phyloP scores from a whole-genome alignment of 495 filamentous ascomycete genomes.

The Talaromyces adpressus region DNA sequence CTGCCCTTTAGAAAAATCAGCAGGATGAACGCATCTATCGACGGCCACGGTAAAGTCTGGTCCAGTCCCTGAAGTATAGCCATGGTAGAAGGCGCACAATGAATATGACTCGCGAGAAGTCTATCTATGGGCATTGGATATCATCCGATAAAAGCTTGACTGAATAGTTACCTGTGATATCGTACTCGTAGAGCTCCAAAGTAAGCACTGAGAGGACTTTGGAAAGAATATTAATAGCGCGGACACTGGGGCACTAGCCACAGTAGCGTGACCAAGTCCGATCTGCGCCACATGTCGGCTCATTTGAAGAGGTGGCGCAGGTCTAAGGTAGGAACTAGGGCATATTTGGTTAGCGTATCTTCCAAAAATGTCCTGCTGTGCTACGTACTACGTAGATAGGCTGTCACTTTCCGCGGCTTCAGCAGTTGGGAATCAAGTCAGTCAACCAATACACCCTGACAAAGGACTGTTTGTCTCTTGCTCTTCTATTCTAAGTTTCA shows the following conservation, averaged over 20 bases:
- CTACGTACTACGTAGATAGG: background rate
- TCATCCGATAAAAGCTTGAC: background rate
- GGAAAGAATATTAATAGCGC: background rate
- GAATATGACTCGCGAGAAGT: background rate
- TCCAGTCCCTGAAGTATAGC: background rate
- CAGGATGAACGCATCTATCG: background rate
- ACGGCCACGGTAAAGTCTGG: background rate
- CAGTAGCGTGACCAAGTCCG: background rate
- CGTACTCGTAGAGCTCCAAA: background rate
- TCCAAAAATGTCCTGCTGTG: background rate
- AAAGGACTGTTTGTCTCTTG: background rate
- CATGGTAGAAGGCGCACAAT: background rate
- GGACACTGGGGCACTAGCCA: background rate
- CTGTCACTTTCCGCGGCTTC: conserved; percentile 2
- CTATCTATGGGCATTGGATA: background rate
- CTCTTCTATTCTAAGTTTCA: background rate
- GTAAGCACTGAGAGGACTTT: too few relatives aligned
- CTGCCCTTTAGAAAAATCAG: background rate
- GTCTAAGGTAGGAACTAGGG: background rate
- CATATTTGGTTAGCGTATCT: background rate
- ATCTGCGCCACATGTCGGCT: background rate
- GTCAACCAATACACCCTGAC: background rate
- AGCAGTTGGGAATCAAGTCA: background rate
- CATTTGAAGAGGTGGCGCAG: background rate
- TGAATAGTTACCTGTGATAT: background rate